A percentile compares a stretch with the other conserved stretches of the same genome.
phyloP scores from a whole-genome alignment of 768 basidiomycete genomes.

The Cubamyces sp. region DNA sequence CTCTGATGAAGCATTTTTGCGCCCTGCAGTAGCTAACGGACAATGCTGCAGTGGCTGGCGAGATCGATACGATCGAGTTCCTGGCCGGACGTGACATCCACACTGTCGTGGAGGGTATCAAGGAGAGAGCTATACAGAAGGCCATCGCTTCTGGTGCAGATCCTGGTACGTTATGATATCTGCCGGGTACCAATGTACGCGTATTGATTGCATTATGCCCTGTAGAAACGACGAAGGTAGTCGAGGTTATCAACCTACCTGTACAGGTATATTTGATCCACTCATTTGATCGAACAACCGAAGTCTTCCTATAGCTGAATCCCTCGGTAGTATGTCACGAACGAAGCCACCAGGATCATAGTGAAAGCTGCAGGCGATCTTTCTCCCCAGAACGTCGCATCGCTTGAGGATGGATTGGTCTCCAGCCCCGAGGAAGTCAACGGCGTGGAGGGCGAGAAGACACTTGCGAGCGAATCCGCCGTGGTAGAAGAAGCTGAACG shows the following conservation, averaged over 20 bases:
- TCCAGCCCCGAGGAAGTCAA: constrained; percentile 3
- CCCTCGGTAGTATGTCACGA: constrained; percentile 48
- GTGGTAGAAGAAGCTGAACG: not conserved
- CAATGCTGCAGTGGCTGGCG: constrained; percentile 30
- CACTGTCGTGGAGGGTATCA: constrained; percentile 39
- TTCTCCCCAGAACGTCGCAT: constrained; percentile 13
- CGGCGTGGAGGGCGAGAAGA: constrained; percentile 21
- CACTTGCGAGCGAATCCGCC: not conserved
- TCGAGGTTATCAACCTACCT: constrained; percentile 60
- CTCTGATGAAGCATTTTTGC: not conserved
- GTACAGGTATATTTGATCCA: constrained; percentile 42
- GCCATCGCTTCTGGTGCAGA: constrained; percentile 39
- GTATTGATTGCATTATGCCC: constrained; percentile 47
- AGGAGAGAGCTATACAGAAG: constrained; percentile 36
- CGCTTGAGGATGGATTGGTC: constrained; percentile 2
- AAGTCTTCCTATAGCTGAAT: not conserved
- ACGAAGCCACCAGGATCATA: constrained; percentile 56
- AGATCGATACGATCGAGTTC: constrained; percentile 44
- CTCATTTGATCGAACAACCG: not conserved
- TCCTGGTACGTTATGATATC: constrained; percentile 35
- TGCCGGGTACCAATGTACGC: constrained; percentile 27
- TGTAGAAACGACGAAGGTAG: constrained; percentile 46
- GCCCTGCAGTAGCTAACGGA: not conserved
- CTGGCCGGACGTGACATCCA: constrained; percentile 34
- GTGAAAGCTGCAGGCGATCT: constrained; percentile 66